phyloP scores from a whole-genome alignment of 371 early-diverging fungal species.

The Syncephalastrum racemosum region DNA sequence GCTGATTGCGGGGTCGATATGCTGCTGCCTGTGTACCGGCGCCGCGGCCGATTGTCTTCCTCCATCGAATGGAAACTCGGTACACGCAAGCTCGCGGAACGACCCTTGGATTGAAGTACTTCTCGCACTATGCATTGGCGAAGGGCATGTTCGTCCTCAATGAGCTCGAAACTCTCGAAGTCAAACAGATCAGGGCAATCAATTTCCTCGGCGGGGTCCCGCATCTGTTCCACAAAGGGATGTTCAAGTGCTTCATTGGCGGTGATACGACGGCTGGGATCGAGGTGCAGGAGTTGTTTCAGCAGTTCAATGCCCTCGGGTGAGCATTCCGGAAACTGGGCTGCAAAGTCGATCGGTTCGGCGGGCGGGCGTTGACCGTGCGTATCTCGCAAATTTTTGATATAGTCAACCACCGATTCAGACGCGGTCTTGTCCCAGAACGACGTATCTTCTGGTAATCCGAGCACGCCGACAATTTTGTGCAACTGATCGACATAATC shows the following conservation, averaged over 20 bases:
- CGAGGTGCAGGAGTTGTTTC: constrained; percentile 72
- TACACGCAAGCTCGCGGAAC: background rate
- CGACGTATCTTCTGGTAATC: constrained; percentile 87
- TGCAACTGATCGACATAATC: constrained; percentile 96
- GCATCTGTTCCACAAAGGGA: constrained; percentile 71
- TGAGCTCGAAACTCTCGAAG: constrained; percentile 46
- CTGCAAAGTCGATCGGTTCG: constrained; percentile 39
- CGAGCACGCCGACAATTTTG: constrained; percentile 90
- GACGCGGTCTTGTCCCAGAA: constrained; percentile 44
- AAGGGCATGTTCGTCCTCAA: constrained; percentile 38
- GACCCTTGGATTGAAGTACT: constrained; percentile 26
- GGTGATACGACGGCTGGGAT: constrained; percentile 82
- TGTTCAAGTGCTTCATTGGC: constrained; percentile 81
- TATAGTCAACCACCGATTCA: constrained; percentile 41
- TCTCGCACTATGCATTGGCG: constrained; percentile 41
- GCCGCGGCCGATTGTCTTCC: constrained; percentile 12
- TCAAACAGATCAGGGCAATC: constrained; percentile 35
- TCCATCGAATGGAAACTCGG: background rate
- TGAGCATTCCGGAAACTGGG: constrained; percentile 55
- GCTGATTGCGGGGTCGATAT: constrained; percentile 42
- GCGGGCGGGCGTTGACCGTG: constrained; percentile 51
- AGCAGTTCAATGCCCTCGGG: constrained; percentile 76
- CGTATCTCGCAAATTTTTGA: constrained; percentile 47
- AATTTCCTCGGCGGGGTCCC: constrained; percentile 44
- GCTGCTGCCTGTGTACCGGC: constrained; percentile 44